Conservation (phyloP, 2,329 filamentous ascomycete species). For the Venturia asperata region DNA sequence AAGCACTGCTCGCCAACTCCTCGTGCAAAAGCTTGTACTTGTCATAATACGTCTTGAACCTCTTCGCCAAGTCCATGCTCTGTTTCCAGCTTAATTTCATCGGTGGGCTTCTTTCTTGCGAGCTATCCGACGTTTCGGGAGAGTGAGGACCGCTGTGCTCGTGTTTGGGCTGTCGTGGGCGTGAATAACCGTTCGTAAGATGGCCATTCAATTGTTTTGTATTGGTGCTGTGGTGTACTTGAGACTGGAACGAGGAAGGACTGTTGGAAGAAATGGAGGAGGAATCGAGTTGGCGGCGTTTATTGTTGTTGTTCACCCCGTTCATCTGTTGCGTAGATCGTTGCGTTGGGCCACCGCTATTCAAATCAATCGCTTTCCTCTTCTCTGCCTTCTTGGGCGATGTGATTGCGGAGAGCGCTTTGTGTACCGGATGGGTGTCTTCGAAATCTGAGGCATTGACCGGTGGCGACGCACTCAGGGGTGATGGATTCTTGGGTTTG, state of each 20-base stretch:
- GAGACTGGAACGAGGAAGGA: neutral
- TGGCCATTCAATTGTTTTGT: neutral
- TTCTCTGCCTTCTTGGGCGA: constrained; percentile 24
- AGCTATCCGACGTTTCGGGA: neutral
- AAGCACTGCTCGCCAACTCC: constrained; percentile 32
- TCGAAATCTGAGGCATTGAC: constrained; percentile 54
- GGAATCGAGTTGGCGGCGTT: constrained; percentile 12
- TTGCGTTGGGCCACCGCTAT: neutral
- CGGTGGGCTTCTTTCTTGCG: constrained; percentile 20
- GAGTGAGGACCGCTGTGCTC: neutral
- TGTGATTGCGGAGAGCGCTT: constrained; percentile 30
- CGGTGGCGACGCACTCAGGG: constrained; percentile 54
- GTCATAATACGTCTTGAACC: constrained; percentile 53
- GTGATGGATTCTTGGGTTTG: constrained; percentile 55
- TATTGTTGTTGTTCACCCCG: constrained; percentile 6
- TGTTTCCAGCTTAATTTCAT: constrained; percentile 37
- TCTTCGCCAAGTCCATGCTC: constrained; percentile 40
- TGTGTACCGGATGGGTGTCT: constrained; percentile 37
- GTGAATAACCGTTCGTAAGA: constrained; percentile 6
- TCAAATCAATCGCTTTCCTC: constrained; percentile 11
- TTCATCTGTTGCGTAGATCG: constrained; percentile 3
- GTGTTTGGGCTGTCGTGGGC: neutral
- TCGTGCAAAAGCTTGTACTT: constrained; percentile 52
- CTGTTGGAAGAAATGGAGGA: neutral
- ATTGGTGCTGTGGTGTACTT: neutral